Base-by-base conservation (phyloP, 1,284 basidiomycete genomes). In the Stygiomarasmius scandens region DNA sequence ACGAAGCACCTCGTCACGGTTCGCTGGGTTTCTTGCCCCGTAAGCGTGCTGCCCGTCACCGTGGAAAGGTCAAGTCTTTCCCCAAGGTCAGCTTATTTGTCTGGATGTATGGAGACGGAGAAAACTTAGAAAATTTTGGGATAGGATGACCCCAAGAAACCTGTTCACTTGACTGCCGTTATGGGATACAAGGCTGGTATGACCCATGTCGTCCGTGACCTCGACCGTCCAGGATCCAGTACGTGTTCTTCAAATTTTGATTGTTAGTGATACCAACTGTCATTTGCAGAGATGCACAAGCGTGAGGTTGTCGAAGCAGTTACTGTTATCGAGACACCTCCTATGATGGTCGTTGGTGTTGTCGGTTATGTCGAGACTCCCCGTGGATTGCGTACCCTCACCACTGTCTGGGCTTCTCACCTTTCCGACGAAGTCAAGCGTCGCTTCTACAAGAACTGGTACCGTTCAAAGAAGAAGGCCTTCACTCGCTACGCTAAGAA, bases 401-500 rank as follows among this genome's bases (percentile, higher is more conserved):
- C 80, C 77, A 97, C 78, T 67, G 93, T 86, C 72, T 98, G 80
- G 95, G 93, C 79, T 65, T 95, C 80, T 63, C 90, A 85, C 75
- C 90, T 83, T 69, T 94, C 81, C 62, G 93, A 83, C 73, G 96
- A 98, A 77, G 78, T 99, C 75, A 98, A 97, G 83, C 93, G 97
- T 74, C 89, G 97, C 71, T 98, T 99, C 92, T 98, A 98, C 92
- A 98, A 96, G 88, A 99, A 98, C 89, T 99, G 97, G 97, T 99
- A 99, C 87, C 90, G 94, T 70, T 96, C 94, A 61, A 99, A 99
- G 93, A 99, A 98, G 89, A 99, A 99, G 90, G 96, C 96, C 49
- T 98, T 98, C 87, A 98, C 96, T 71, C 90, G 90, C 66, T 96
- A 98, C 80, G 96, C 96, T 76, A 98, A 98, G 91, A 98, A 98